Evolutionary conservation across 495 filamentous ascomycete species (phyloP).

Genomic region (Parachaetomium inaequale): DNA sequence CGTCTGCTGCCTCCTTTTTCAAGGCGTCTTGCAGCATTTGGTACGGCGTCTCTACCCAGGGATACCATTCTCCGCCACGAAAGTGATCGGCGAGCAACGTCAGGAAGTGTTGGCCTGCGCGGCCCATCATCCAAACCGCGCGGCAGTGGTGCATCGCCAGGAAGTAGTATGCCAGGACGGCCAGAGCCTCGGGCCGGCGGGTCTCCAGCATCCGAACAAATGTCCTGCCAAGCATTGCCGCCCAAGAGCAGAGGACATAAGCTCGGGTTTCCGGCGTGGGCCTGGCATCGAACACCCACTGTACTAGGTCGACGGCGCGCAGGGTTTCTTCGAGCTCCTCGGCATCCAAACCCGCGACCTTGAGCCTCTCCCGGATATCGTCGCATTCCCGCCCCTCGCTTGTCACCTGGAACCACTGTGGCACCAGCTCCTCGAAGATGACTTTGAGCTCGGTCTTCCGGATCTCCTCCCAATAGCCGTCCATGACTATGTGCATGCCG

Average conservation of each 20-base stretch:
- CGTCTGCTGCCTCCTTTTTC: not conserved
- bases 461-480: conserved; percentile 27
- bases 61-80: conserved; percentile 26
- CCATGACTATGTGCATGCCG: conserved; percentile 38
- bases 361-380: conserved; percentile 21
- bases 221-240: conserved; percentile 20
- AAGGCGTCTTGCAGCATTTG: conserved; percentile 19
- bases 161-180: conserved; percentile 33
- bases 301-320: conserved; percentile 25
- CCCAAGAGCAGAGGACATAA: conserved; percentile 26
- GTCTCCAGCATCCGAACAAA: conserved; percentile 27
- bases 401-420: conserved; percentile 13
- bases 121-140: conserved; percentile 27
- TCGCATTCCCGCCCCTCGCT: conserved; percentile 29
- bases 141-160: conserved; percentile 26
- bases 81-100: conserved; percentile 20
- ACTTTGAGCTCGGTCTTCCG: conserved; percentile 24
- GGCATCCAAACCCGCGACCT: not conserved
- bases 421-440: conserved; percentile 22
- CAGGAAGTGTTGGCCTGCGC: conserved; percentile 28
- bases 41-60: conserved; percentile 29
- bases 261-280: not conserved
- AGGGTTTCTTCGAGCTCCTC: conserved; percentile 10
- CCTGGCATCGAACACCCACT: conserved; percentile 28
- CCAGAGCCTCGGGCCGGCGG: conserved; percentile 29